Conservation (phyloP, 2,329 filamentous ascomycete species). For the Neonectria faginata region DNA sequence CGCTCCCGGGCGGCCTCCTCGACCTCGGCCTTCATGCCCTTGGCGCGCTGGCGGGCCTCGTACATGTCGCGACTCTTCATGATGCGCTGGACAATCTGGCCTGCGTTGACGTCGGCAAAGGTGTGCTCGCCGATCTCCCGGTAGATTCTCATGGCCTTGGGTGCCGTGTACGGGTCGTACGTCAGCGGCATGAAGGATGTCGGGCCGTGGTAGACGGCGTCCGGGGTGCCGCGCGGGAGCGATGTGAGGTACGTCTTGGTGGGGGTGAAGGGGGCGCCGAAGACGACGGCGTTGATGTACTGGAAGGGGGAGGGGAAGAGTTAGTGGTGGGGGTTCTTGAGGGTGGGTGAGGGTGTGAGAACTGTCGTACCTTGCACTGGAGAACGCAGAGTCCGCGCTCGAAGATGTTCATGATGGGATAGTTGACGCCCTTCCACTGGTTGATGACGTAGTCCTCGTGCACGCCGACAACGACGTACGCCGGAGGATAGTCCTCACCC, state of each 20-base stretch:
- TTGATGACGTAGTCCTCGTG: constrained; percentile 98
- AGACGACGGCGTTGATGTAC: constrained; percentile 89
- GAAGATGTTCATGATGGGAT: constrained; percentile 99
- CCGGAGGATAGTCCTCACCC: constrained; percentile 81
- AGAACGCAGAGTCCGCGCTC: constrained; percentile 95
- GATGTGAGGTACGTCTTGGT: constrained; percentile 80
- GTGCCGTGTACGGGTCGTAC: constrained; percentile 83
- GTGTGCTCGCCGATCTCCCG: constrained; percentile 79
- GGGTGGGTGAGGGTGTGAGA: not conserved
- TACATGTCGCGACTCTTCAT: constrained; percentile 88
- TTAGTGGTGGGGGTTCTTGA: constrained; percentile 30
- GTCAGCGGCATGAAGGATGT: constrained; percentile 88
- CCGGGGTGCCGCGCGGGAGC: constrained; percentile 79
- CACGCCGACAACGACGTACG: constrained; percentile 91
- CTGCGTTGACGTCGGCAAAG: constrained; percentile 90
- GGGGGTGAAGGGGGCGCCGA: constrained; percentile 90
- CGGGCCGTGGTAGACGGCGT: constrained; percentile 94
- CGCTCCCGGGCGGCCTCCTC: constrained; percentile 75
- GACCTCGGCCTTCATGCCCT: constrained; percentile 84
- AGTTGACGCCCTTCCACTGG: constrained; percentile 96
- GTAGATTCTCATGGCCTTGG: constrained; percentile 88
- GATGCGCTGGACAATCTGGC: constrained; percentile 90
- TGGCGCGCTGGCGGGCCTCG: constrained; percentile 89
- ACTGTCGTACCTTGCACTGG: constrained; percentile 81
- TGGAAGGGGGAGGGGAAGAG: constrained; percentile 51